Evolutionary conservation across 192 early-diverging fungal genomes (phyloP).

Genomic region (Rhizophlyctis rosea): DNA sequence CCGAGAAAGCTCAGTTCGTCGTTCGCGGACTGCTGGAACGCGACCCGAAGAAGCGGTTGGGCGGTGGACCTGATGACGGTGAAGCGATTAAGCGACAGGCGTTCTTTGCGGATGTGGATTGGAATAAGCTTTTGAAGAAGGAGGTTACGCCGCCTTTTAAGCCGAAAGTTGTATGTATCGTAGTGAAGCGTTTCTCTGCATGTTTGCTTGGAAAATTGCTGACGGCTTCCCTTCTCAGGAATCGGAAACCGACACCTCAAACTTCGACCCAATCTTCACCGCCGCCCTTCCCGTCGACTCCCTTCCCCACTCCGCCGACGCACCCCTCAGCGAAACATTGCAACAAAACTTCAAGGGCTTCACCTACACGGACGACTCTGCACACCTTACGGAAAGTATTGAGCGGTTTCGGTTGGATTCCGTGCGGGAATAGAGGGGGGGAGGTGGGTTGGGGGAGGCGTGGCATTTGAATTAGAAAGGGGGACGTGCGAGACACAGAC

Average conservation of each 20-base stretch:
- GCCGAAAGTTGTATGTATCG: constrained; percentile 63
- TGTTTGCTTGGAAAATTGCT: too few species aligned
- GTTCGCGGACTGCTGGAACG: constrained; percentile 59
- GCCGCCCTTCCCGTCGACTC: constrained; percentile 46
- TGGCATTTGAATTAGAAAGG: too few species aligned
- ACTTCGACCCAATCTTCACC: constrained; percentile 53
- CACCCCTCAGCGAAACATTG: constrained; percentile 43
- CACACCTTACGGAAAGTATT: too few species aligned
- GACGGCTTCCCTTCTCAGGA: too few species aligned
- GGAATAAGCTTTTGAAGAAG: constrained; percentile 59
- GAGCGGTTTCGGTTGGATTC: too few species aligned
- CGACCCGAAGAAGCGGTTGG: constrained; percentile 59
- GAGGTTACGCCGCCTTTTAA: constrained; percentile 67
- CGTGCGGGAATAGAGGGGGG: too few species aligned
- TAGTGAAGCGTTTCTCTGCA: too few species aligned
- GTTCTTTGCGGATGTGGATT: constrained; percentile 64
- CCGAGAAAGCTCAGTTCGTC: constrained; percentile 36
- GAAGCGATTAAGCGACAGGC: constrained; percentile 60
- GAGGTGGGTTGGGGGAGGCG: too few species aligned
- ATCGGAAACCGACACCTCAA: constrained; percentile 48
- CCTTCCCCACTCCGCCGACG: constrained; percentile 31
- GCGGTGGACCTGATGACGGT: constrained; percentile 54
- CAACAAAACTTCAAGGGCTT: constrained; percentile 52
- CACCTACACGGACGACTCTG: constrained; percentile 37
- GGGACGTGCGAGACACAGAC: too few species aligned